phyloP scores from a whole-genome alignment of 345 rosid species.

The Brassica carinata region DNA sequence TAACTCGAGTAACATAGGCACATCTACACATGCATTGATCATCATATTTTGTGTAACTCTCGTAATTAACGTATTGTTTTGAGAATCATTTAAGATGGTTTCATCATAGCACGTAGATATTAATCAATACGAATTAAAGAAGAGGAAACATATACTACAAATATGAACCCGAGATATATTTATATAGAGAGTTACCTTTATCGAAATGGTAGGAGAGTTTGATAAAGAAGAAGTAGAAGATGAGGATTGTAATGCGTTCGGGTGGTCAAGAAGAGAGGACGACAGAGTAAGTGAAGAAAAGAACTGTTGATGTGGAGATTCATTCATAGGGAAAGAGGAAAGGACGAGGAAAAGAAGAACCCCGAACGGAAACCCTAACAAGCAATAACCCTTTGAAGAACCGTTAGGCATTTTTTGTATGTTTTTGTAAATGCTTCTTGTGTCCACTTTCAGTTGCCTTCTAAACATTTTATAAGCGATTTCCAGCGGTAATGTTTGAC shows the following conservation, averaged over 20 bases:
- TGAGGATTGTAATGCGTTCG: slow-evolving; percentile 16
- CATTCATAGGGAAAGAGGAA: slow-evolving; percentile 11
- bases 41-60: background rate
- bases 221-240: slow-evolving; percentile 13
- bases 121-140: background rate
- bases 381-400: background rate
- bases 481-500: slow-evolving; percentile 25
- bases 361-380: slow-evolving; percentile 26
- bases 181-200: slow-evolving; percentile 21
- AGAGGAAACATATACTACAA: background rate
- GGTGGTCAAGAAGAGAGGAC: slow-evolving; percentile 6
- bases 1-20: background rate
- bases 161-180: slow-evolving; percentile 1
- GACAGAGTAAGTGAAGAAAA: slow-evolving; percentile 26
- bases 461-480: slow-evolving; percentile 19
- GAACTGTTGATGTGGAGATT: slow-evolving; percentile 18
- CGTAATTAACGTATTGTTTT: background rate
- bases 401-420: background rate
- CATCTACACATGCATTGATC: slow-evolving; percentile 6
- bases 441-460: background rate
- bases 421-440: slow-evolving; percentile 3
- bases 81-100: background rate
- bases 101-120: background rate
- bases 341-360: slow-evolving; percentile 29
- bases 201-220: slow-evolving; percentile 21